Conservation (phyloP, 768 basidiomycete genomes). For the Crepidotus variabilis region DNA sequence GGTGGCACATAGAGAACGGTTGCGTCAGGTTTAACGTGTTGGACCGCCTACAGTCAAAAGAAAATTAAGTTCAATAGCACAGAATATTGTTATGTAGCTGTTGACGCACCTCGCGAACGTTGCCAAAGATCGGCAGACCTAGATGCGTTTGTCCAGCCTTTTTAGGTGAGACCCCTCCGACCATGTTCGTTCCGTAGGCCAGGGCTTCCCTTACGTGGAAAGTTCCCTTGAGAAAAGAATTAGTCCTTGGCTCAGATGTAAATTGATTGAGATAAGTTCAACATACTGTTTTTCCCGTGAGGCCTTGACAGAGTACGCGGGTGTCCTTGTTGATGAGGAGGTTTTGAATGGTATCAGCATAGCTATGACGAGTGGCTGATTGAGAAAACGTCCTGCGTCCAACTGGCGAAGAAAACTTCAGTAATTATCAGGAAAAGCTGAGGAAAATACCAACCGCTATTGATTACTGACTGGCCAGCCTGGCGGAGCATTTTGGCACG, state of each 20-base stretch:
- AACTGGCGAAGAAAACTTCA: slow-evolving; percentile 28
- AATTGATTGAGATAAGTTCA: background rate
- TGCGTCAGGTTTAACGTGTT: slow-evolving; percentile 85
- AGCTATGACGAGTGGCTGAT: slow-evolving; percentile 69
- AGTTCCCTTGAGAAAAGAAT: slow-evolving; percentile 60
- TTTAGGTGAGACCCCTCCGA: slow-evolving; percentile 95
- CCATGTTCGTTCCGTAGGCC: slow-evolving; percentile 95
- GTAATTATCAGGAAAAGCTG: background rate
- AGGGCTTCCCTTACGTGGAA: slow-evolving; percentile 95
- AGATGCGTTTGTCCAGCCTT: slow-evolving; percentile 96
- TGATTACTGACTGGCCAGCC: slow-evolving; percentile 51
- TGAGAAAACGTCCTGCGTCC: slow-evolving; percentile 81
- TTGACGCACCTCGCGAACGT: slow-evolving; percentile 72
- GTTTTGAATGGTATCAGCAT: slow-evolving; percentile 89
- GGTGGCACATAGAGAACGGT: slow-evolving; percentile 97
- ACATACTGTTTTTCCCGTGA: slow-evolving; percentile 93
- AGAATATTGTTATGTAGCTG: background rate
- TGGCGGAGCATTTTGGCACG: slow-evolving; percentile 51
- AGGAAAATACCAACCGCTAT: slow-evolving; percentile 1
- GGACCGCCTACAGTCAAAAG: slow-evolving; percentile 62
- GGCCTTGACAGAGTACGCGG: slow-evolving; percentile 86
- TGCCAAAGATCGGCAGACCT: slow-evolving; percentile 91
- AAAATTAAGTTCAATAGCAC: background rate
- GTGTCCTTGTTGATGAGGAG: slow-evolving; percentile 93
- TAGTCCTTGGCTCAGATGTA: background rate